These are phyloP conservation scores for Purshia tridentata DNA, from an alignment of 306 rosid species.

Conservation along the genomic window DNA sequence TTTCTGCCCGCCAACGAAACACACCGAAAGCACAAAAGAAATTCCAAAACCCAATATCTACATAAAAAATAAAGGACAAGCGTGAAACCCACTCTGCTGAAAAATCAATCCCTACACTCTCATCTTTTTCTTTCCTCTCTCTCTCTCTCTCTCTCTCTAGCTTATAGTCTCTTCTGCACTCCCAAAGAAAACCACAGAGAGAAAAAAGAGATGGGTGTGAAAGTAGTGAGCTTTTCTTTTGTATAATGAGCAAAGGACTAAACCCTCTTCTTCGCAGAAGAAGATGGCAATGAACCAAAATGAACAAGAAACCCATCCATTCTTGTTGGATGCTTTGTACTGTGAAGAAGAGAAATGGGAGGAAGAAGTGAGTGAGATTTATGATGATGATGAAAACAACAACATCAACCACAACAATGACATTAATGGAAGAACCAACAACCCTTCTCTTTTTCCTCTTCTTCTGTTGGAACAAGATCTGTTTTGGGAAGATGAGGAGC, in stretches of 20 bases:
- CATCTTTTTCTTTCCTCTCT: slow-evolving; percentile 16
- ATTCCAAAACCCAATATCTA: slow-evolving; percentile 13
- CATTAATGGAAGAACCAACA: neutral
- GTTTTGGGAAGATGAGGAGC: slow-evolving; percentile 76
- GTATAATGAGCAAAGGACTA: slow-evolving; percentile 51
- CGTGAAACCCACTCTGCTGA: slow-evolving; percentile 65
- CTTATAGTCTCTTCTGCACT: slow-evolving; percentile 24
- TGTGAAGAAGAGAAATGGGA: slow-evolving; percentile 78
- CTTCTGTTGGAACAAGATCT: slow-evolving; percentile 60
- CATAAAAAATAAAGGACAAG: slow-evolving; percentile 55
- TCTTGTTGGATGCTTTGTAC: slow-evolving; percentile 54
- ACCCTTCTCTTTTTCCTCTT: slow-evolving; percentile 41
- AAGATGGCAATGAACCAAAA: slow-evolving; percentile 59
- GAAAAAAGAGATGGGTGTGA: slow-evolving; percentile 37
- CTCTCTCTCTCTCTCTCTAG: neutral
- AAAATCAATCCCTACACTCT: slow-evolving; percentile 29
- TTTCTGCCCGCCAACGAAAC: slow-evolving; percentile 71
- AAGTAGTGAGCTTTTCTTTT: slow-evolving; percentile 28
- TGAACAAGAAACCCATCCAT: slow-evolving; percentile 37
- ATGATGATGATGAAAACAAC: neutral
- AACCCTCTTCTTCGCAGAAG: slow-evolving; percentile 56
- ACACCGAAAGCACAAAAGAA: slow-evolving; percentile 71
- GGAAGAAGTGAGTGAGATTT: slow-evolving; percentile 46
- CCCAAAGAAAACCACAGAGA: slow-evolving; percentile 12
- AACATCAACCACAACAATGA: slow-evolving; percentile 14